These are phyloP conservation scores for Fulvia fulva DNA, from an alignment of 2,329 filamentous ascomycete species.

Conservation along the genomic window DNA sequence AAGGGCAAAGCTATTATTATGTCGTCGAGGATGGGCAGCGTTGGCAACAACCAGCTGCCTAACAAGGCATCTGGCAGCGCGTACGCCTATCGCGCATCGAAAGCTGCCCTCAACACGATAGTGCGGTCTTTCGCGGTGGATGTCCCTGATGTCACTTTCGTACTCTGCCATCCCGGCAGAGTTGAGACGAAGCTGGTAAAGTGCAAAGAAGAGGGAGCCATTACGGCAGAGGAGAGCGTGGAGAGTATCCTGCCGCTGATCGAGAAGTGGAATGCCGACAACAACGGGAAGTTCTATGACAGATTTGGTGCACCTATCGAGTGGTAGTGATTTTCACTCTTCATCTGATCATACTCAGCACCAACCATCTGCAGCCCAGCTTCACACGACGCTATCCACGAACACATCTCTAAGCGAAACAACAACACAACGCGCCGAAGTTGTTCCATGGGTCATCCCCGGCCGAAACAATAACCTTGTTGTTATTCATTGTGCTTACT, in stretches of 20 bases:
- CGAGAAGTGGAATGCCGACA: conserved; percentile 27
- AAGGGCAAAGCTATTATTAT: conserved; percentile 40
- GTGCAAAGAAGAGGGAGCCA: conserved; percentile 45
- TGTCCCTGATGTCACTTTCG: conserved; percentile 40
- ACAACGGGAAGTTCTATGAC: conserved; percentile 43
- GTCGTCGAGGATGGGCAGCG: conserved; percentile 44
- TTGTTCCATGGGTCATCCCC: not conserved
- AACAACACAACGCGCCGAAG: not conserved
- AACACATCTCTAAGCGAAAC: not conserved
- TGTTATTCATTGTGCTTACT: not conserved
- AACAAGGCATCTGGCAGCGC: conserved; percentile 36
- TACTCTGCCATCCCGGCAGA: conserved; percentile 44
- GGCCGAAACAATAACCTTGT: not conserved
- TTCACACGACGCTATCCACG: not conserved
- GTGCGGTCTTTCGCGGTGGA: conserved; percentile 44
- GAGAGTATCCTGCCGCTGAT: conserved; percentile 38
- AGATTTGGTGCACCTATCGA: conserved; percentile 41
- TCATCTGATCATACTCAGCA: no score
- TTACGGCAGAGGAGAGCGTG: conserved; percentile 41
- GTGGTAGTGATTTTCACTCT: conserved; percentile 33
- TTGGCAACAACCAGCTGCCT: conserved; percentile 34
- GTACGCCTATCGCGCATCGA: conserved; percentile 47
- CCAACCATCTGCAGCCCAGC: no score
- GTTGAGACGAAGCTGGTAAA: conserved; percentile 45
- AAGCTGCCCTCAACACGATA: conserved; percentile 46